Base-by-base conservation (phyloP, 2,329 filamentous ascomycete species). In the Acrocalymma vagum region DNA sequence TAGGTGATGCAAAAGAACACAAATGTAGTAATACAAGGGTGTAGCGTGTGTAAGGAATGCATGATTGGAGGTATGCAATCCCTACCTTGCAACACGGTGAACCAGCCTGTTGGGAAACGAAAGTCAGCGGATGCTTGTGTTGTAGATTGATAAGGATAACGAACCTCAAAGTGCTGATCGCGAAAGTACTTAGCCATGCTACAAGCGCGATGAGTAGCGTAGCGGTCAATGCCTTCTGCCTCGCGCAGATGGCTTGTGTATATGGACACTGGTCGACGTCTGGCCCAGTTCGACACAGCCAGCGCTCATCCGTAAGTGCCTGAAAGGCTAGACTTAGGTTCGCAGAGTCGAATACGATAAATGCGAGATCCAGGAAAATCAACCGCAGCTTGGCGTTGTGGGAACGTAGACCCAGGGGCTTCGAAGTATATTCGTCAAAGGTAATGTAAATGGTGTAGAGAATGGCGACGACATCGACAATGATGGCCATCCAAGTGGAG, bases 261-360 rank as follows among this genome's bases (percentile, higher is more conserved):
- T 65, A 67, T 5, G 45, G 42, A 49, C 61, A 71, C 3, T 33
- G 15, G 9, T 42, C 25, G 0, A 8, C 6, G 3, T 51, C 49
- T 6, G 29, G 31, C 10, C 48, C 45, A 13, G 63, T 52, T 17
- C 48, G 66, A 53, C 76, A 78, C 6, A 73, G 74, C 65, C 84
- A 85, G 26, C 78, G 76, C 20, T 78, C 74, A 55, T 86, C 81
- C 5, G 78, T 86, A 38, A 96, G 75, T 7, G 90, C 87, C 64
- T 90, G 88, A 66, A 96, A 96, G 2, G 93, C 92, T 51, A 99
- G 76, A 26, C 90, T 88, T 17, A 95, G 81, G 72, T 96, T 97
- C 35, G 92, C 91, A 4, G 92, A 91, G 69, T 96, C 93, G 74
- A 99, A 96, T 27, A 97, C 92, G 62, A 99, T 96, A 67, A 99